phyloP scores from a whole-genome alignment of 208 protist genomes.

The Leishmania guyanensis region DNA sequence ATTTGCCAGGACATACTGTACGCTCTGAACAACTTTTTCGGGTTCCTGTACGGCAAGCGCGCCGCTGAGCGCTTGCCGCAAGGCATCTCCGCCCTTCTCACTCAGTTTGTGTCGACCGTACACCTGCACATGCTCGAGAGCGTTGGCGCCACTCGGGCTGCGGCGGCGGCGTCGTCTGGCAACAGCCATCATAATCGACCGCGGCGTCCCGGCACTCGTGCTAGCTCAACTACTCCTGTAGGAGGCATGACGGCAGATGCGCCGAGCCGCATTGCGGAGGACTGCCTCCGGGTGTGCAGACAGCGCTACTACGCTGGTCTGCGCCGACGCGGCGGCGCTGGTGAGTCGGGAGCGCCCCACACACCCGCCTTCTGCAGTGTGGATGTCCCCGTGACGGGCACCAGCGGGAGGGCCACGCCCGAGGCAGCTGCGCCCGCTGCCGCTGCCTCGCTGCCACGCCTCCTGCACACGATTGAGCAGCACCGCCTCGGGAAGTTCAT shows the following conservation, averaged over 20 bases:
- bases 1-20: conserved; percentile 88
- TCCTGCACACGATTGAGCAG: conserved; percentile 74
- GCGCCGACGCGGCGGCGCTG: conserved; percentile 1
- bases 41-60: conserved; percentile 67
- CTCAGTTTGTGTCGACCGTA: conserved; percentile 74
- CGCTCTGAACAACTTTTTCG: conserved; percentile 82
- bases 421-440: conserved; percentile 27
- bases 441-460: conserved; percentile 36
- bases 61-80: conserved; percentile 67
- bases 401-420: conserved; percentile 16
- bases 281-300: conserved; percentile 28
- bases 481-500: conserved; percentile 83
- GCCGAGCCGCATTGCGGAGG: conserved; percentile 22
- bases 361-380: background rate
- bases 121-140: conserved; percentile 76
- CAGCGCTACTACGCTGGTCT: conserved; percentile 31
- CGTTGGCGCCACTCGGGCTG: conserved; percentile 1
- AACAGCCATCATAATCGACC: conserved; percentile 6
- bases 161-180: conserved; percentile 1
- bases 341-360: background rate
- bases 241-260: background rate
- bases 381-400: conserved; percentile 9
- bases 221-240: background rate
- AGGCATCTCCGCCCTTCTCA: conserved; percentile 76
- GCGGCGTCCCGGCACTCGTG: background rate